These are phyloP conservation scores for Asclepias syriaca DNA, from an alignment of 257 asterid species.

Conservation along the genomic window DNA sequence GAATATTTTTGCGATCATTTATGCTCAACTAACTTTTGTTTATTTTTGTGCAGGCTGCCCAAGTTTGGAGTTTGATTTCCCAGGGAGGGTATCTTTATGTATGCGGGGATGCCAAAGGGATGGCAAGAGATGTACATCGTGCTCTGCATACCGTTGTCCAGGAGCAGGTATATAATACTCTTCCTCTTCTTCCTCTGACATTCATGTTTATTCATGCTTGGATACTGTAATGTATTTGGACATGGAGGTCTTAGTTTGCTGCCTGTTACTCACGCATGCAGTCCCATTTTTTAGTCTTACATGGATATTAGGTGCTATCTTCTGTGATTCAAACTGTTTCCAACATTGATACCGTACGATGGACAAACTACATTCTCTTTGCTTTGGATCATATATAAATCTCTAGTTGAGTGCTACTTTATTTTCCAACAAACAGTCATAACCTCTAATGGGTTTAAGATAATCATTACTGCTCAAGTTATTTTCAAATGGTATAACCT, in stretches of 20 bases:
- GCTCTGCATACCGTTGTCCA: conserved; percentile 61
- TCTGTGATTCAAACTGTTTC: not conserved
- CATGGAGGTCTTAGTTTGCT: not conserved
- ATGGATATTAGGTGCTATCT: not conserved
- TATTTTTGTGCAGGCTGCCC: conserved; percentile 43
- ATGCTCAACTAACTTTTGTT: not conserved
- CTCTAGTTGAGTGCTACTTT: not conserved
- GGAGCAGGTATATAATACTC: conserved; percentile 43
- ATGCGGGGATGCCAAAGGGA: conserved; percentile 84
- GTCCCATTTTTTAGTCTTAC: not conserved
- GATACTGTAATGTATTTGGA: not conserved
- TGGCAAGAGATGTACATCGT: conserved; percentile 81
- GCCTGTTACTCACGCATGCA: not conserved
- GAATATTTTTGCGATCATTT: not conserved
- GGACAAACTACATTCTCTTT: too few species aligned
- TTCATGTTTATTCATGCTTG: not conserved
- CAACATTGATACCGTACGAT: too few species aligned
- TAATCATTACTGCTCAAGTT: not conserved
- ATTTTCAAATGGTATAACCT: not conserved
- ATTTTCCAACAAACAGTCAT: not conserved
- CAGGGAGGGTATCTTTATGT: conserved; percentile 62
- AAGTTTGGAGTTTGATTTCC: conserved; percentile 59
- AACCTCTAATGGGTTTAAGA: not conserved
- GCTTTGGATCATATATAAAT: too few species aligned
- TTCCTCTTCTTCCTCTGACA: too few species aligned